phyloP scores from a whole-genome alignment of 2,329 filamentous ascomycete species.

The Xylariomycetidae sp. region DNA sequence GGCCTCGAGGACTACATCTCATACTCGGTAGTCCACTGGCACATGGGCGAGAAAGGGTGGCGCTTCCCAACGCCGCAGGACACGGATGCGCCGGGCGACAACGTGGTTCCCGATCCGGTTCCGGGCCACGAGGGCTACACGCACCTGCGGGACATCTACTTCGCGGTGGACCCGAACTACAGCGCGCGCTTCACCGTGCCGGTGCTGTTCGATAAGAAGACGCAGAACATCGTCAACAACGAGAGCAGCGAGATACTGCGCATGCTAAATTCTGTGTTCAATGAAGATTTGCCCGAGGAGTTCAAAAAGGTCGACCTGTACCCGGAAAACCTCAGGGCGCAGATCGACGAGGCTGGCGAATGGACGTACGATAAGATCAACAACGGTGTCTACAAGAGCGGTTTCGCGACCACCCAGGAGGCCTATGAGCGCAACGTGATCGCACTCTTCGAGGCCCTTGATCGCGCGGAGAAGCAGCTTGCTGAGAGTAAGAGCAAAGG shows the following conservation, averaged over 20 bases:
- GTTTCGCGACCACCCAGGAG: slow-evolving; percentile 77
- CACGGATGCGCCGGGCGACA: slow-evolving; percentile 47
- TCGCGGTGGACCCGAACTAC: slow-evolving; percentile 65
- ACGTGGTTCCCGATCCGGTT: slow-evolving; percentile 61
- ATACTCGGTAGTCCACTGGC: slow-evolving; percentile 85
- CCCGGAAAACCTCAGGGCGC: slow-evolving; percentile 51
- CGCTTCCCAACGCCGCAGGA: slow-evolving; percentile 66
- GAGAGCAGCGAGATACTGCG: slow-evolving; percentile 89
- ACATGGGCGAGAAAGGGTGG: slow-evolving; percentile 71
- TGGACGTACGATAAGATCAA: slow-evolving; percentile 76
- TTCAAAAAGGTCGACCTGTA: slow-evolving; percentile 62
- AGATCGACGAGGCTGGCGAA: slow-evolving; percentile 71
- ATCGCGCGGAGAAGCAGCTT: slow-evolving; percentile 69
- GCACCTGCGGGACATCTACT: slow-evolving; percentile 75
- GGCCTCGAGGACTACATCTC: slow-evolving; percentile 80
- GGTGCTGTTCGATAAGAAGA: slow-evolving; percentile 74
- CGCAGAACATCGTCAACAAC: slow-evolving; percentile 76
- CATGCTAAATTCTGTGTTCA: slow-evolving; percentile 80
- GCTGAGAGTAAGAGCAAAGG: slow-evolving; percentile 28
- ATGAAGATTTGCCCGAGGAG: slow-evolving; percentile 58
- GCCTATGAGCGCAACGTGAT: slow-evolving; percentile 73
- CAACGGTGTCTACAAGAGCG: slow-evolving; percentile 68
- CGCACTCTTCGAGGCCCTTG: slow-evolving; percentile 69
- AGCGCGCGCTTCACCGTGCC: slow-evolving; percentile 81
- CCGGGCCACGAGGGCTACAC: slow-evolving; percentile 63